Evolutionary conservation across 1,284 basidiomycete genomes (phyloP), one percentile per base, ranked within the genome.

Genomic region (Cronartium quercuum): DNA sequence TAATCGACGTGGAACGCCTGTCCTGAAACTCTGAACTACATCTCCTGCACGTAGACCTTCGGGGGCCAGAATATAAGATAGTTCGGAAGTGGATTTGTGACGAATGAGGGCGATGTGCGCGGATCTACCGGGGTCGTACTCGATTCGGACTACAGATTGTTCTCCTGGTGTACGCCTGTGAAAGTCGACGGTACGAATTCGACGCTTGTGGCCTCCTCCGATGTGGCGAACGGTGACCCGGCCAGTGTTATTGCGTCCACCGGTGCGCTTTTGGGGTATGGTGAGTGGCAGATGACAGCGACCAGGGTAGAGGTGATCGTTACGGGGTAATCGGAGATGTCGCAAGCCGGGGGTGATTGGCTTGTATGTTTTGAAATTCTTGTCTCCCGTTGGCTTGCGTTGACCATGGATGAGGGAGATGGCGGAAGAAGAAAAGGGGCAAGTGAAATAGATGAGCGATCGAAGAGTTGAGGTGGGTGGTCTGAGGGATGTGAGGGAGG

Each of bases 111-210:
- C 95, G 80, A 98, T 94, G 82, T 98, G 96, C 3, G 91, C 92
- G 58, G 89, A 91, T 66, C 95, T 86, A 40, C 91, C 91, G 0
- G 95, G 95, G 84, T 98, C 95, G 82, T 97, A 98, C 83, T 98
- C 95, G 79, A 98, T 91, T 58, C 94, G 87, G 15, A 95, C 86
- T 58, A 98, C 94, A 78, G 92, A 89, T 81, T 93, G 91, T 57
- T 89, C 85, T 6, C 95, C 95, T 0, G 87, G 83, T 77, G 89
- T 88, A 64, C 83, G 83, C 66, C 92, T 88, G 84, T 86, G 85
- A 81, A 96, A 98, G 83, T 98, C 96, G 76, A 98, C 84, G 57
- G 89, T 85, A 37, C 96, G 88, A 77, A 97, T 87, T 47, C 96
- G 88, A 75, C 89, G 88, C 78, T 87, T 88, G 84, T 97, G 94